These are phyloP conservation scores for Vicia sativa DNA, from an alignment of 306 rosid genomes.

Conservation along the genomic window DNA sequence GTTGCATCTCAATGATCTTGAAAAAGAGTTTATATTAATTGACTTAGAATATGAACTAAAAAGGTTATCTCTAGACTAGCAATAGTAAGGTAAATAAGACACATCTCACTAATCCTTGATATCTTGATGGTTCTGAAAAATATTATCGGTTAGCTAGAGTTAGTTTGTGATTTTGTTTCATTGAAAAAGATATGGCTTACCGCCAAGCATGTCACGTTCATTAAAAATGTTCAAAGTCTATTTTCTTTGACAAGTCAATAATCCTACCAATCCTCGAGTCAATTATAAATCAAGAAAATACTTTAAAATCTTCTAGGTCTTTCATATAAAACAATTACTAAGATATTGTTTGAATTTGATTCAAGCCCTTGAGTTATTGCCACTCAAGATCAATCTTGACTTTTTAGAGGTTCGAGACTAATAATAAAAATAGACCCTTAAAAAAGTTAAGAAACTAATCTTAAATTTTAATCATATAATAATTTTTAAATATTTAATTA, in stretches of 20 bases:
- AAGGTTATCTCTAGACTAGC: too few species aligned
- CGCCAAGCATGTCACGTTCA: neutral
- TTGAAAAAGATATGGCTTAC: neutral
- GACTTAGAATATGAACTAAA: too few species aligned
- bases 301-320: neutral
- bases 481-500: too few species aligned
- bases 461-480: too few species aligned
- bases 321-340: neutral
- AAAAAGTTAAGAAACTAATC: too few species aligned
- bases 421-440: too few species aligned
- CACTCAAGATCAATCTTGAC: too few species aligned
- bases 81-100: neutral
- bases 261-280: neutral
- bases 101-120: neutral
- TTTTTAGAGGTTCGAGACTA: too few species aligned
- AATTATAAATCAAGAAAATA: neutral
- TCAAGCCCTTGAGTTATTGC: neutral
- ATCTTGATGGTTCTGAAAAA: neutral
- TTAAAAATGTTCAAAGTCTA: neutral
- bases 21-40: too few species aligned
- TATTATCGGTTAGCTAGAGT: neutral
- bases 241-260: neutral
- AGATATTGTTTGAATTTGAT: neutral
- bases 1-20: neutral
- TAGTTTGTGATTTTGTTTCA: neutral